These are phyloP conservation scores for Tolypocladium sp. DNA, from an alignment of 2,329 filamentous ascomycete genomes.

Conservation along the genomic window DNA sequence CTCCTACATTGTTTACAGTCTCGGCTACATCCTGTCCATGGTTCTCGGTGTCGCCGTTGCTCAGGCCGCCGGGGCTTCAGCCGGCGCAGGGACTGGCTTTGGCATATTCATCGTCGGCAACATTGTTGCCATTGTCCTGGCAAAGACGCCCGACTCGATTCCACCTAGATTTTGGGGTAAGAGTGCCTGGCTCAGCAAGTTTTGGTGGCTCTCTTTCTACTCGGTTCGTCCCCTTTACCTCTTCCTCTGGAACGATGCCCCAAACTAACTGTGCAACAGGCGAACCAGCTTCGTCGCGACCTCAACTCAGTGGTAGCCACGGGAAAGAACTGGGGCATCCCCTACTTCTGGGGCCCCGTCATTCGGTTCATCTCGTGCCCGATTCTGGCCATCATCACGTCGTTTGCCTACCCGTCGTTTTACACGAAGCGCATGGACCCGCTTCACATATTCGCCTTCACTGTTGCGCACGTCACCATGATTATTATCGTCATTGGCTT, in stretches of 20 bases:
- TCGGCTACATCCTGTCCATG: constrained; percentile 38
- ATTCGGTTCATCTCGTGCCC: constrained; percentile 35
- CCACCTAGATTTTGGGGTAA: constrained; percentile 33
- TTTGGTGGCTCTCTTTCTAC: constrained; percentile 29
- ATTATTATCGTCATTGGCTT: constrained; percentile 32
- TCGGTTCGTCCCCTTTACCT: not conserved
- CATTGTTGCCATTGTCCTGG: constrained; percentile 23
- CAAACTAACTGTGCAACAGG: constrained; percentile 17
- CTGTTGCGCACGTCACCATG: constrained; percentile 26
- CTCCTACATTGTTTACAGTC: constrained; percentile 31
- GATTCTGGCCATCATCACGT: constrained; percentile 34
- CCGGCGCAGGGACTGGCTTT: constrained; percentile 38
- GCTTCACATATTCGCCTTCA: constrained; percentile 30
- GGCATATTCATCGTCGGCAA: constrained; percentile 34
- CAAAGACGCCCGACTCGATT: constrained; percentile 24
- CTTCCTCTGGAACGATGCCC: not conserved
- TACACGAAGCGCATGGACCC: constrained; percentile 26
- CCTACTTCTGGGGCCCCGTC: constrained; percentile 24
- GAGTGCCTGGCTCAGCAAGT: constrained; percentile 25
- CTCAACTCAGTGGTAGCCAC: constrained; percentile 37
- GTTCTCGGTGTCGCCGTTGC: constrained; percentile 37
- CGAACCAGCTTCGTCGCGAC: constrained; percentile 41
- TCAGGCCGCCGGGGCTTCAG: constrained; percentile 28
- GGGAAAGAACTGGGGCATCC: constrained; percentile 43
- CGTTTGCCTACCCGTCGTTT: constrained; percentile 35